Conservation (phyloP, 192 early-diverging fungal genomes). For the Coemansia sp. region DNA sequence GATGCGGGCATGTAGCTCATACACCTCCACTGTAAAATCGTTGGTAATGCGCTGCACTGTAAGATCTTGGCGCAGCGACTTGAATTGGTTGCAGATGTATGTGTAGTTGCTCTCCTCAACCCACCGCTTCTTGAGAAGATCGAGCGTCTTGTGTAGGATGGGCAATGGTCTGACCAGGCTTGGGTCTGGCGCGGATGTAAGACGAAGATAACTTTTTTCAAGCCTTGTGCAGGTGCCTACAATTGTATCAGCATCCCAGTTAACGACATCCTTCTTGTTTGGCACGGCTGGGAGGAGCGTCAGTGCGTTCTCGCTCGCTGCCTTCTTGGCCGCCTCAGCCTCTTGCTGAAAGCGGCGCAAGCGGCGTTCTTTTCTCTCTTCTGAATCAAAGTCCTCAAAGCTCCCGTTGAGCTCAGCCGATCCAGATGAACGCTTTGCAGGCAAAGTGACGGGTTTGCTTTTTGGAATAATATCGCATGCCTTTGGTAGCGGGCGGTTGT, state of each 20-base stretch:
- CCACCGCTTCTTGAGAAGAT: conserved; percentile 81
- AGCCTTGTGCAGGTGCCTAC: conserved; percentile 83
- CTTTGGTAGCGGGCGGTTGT: conserved; percentile 41
- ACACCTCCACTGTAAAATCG: conserved; percentile 91
- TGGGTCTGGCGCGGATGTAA: conserved; percentile 93
- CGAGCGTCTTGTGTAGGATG: conserved; percentile 75
- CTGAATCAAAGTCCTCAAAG: conserved; percentile 39
- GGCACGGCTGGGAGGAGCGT: conserved; percentile 35
- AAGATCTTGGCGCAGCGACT: conserved; percentile 93
- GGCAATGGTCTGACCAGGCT: conserved; percentile 86
- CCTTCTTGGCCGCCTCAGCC: conserved; percentile 30
- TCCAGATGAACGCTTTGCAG: conserved; percentile 24
- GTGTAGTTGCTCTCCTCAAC: conserved; percentile 83
- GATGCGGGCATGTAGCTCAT: conserved; percentile 94
- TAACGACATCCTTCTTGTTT: conserved; percentile 62
- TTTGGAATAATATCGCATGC: conserved; percentile 24
- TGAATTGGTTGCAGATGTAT: conserved; percentile 97
- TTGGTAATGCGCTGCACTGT: conserved; percentile 94
- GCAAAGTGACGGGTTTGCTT: not conserved
- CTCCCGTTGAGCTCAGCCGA: conserved; percentile 7
- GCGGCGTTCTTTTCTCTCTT: conserved; percentile 43
- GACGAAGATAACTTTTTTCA: conserved; percentile 92
- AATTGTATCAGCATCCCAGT: conserved; percentile 83
- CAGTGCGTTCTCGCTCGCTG: conserved; percentile 20
- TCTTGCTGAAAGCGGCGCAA: conserved; percentile 46